Base-by-base conservation (phyloP, 75 land plant genomes). In the Sequoia sempervirens region DNA sequence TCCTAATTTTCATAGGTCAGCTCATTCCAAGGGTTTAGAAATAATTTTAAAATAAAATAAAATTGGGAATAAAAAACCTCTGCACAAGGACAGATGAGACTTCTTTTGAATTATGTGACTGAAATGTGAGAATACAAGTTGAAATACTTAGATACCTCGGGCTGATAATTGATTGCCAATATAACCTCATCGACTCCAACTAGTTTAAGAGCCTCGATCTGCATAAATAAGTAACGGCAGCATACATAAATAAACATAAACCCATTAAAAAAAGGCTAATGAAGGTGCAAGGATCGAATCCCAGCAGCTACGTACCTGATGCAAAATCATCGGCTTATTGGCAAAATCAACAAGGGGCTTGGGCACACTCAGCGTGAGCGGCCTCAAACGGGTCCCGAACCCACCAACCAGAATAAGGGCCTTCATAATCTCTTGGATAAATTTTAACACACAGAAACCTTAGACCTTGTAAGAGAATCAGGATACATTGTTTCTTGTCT, bases 261-360 rank as follows among this genome's bases (percentile, higher is more conserved):
- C 4, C 80, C 34, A 26, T 28, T 14, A 2, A 14, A 50, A 32
- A 30, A 34, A 20, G 40, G 69, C 3, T 20, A 41, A n/a, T 61
- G 81, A 4, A 83, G 46, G 36, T 70, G 20, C 84, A 66, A 15
- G 23, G 80, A 41, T 73, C 79, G 36, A 83, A 26, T 37, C 36
- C 32, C 32, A 41, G 47, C 26, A 81, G 85, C 50, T 47, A 13
- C 53, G 15, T 76, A 84, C 90, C 90, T 89, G 90, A 68, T 89
- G 90, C 34, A 89, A 83, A 40, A 89, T 89, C 90, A 89, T 89
- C 46, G 90, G 90, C 89, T 89, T 89, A 80, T 89, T 89, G 41
- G 86, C 90, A 72, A 89, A 89, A 78, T 89, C 90, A 56, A 89
- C 90, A 9, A 89, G 89, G n/a, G 90, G 90, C 58, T 89, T 89